Conservation (phyloP, 495 filamentous ascomycete genomes). For the Trypethelium eluteriae region DNA sequence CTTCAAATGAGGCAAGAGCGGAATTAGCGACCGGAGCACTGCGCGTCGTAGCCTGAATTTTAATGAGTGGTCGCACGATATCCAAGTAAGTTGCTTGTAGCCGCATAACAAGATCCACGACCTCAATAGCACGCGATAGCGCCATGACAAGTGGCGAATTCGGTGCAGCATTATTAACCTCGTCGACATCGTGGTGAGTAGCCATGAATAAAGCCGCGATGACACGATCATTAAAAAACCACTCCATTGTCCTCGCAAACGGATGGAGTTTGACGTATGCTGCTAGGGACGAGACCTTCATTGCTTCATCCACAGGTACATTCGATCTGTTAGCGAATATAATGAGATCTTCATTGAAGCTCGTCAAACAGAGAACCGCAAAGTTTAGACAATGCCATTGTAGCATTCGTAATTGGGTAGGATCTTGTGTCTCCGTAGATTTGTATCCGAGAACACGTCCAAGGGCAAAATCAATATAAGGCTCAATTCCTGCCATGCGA, state of each 20-base stretch:
- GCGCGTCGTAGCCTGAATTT: conserved; percentile 42
- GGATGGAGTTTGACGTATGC: conserved; percentile 80
- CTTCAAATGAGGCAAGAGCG: conserved; percentile 77
- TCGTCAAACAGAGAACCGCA: conserved; percentile 60
- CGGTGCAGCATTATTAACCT: conserved; percentile 56
- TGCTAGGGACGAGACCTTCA: conserved; percentile 60
- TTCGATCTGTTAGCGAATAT: conserved; percentile 68
- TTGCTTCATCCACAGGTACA: conserved; percentile 61
- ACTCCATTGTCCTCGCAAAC: conserved; percentile 89
- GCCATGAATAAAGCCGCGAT: conserved; percentile 67
- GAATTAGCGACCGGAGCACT: conserved; percentile 55
- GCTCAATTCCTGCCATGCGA: conserved; percentile 79
- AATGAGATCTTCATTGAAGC: conserved; percentile 89
- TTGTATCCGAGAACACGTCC: conserved; percentile 62
- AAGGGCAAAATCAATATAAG: conserved; percentile 82
- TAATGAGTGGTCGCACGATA: conserved; percentile 70
- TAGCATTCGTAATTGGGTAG: conserved; percentile 57
- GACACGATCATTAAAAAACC: conserved; percentile 91
- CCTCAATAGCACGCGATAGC: conserved; percentile 65
- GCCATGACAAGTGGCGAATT: conserved; percentile 70
- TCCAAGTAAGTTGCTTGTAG: conserved; percentile 88
- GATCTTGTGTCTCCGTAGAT: conserved; percentile 51
- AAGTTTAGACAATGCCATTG: conserved; percentile 74
- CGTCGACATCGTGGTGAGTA: conserved; percentile 60
- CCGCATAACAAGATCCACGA: conserved; percentile 70